A percentile compares a stretch with the other conserved stretches of the same genome.
Evolutionary conservation across 345 rosid genomes (phyloP).

Genomic region (Linum trigynum): DNA sequence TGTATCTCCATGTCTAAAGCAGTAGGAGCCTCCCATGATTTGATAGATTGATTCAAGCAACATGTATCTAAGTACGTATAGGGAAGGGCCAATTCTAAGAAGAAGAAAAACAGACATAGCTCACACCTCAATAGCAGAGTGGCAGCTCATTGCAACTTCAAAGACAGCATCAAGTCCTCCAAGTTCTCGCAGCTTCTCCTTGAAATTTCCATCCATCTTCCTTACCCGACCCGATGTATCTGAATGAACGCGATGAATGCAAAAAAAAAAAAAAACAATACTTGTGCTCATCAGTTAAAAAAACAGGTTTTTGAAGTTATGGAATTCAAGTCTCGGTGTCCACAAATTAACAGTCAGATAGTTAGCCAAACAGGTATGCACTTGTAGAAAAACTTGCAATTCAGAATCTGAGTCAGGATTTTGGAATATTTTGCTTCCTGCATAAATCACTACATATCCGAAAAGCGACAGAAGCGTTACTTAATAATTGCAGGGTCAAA

Average conservation of each 20-base stretch:
- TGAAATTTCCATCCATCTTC: constrained; percentile 76
- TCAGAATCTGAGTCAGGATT: no score
- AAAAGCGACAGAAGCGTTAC: no score
- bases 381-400: no score
- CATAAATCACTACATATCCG: no score
- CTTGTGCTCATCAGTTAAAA: no score
- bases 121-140: constrained; percentile 87
- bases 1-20: background rate
- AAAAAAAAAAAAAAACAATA: constrained; percentile 1
- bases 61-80: background rate
- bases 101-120: constrained; percentile 26
- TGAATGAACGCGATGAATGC: constrained; percentile 22
- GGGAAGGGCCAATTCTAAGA: background rate
- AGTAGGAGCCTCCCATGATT: background rate
- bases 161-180: constrained; percentile 97
- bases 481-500: no score
- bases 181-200: constrained; percentile 79
- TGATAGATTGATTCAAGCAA: background rate
- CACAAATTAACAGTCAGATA: no score
- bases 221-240: constrained; percentile 75
- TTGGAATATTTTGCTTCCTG: no score
- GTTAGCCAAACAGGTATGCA: no score
- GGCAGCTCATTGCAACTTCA: constrained; percentile 75
- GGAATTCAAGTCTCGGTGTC: no score
- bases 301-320: no score